phyloP scores from a whole-genome alignment of 2,329 filamentous ascomycete species.

The Fusarium verrucosum region DNA sequence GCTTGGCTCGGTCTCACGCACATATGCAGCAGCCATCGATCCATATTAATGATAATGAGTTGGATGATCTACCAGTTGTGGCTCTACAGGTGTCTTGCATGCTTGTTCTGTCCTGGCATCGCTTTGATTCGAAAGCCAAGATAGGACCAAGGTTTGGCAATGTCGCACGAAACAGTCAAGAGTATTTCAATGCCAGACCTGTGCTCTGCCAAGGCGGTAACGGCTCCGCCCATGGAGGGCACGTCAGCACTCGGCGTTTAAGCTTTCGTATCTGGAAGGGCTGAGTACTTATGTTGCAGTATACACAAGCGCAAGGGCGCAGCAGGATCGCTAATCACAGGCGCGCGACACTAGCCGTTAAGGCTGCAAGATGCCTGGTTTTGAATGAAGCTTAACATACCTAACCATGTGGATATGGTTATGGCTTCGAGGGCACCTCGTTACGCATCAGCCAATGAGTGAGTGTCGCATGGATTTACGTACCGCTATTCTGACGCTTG shows the following conservation, averaged over 20 bases:
- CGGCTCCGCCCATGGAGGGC: background rate
- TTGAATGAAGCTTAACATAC: background rate
- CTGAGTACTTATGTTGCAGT: background rate
- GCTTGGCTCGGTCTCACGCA: slow-evolving; percentile 22
- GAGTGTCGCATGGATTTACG: background rate
- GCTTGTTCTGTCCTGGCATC: background rate
- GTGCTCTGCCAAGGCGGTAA: slow-evolving; percentile 18
- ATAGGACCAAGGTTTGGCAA: slow-evolving; percentile 4
- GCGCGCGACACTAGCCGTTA: background rate
- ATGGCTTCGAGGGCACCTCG: background rate
- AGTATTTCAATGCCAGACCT: background rate
- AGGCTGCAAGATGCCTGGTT: background rate
- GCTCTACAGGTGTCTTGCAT: background rate
- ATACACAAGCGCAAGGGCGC: background rate
- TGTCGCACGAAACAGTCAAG: background rate
- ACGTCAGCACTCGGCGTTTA: slow-evolving; percentile 15
- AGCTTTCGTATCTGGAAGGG: slow-evolving; percentile 3
- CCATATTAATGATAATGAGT: slow-evolving; percentile 44
- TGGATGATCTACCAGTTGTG: slow-evolving; percentile 28
- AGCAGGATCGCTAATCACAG: background rate
- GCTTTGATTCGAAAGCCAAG: slow-evolving; percentile 2
- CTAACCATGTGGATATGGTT: background rate
- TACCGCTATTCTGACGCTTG: background rate
- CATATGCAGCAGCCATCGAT: slow-evolving; percentile 28
- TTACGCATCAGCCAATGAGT: slow-evolving; percentile 10